Percentiles rank a stretch among this genome's conserved stretches.
Evolutionary conservation across 2,329 filamentous ascomycete species (phyloP).

Genomic region (Raffaelea arxii): DNA sequence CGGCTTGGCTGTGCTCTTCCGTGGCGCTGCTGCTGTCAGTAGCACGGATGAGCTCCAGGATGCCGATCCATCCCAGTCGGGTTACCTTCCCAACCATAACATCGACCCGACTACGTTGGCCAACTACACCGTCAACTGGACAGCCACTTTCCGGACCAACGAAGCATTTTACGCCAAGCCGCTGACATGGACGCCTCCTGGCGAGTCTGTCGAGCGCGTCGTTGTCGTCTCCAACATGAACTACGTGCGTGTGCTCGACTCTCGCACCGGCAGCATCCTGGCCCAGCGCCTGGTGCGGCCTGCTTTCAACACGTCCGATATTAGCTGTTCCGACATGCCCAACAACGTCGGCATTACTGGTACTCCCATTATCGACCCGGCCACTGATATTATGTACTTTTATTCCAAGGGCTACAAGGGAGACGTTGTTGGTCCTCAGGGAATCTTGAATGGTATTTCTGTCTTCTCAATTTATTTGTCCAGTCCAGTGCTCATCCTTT

Average conservation of each 20-base stretch:
- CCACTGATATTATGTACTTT: conserved; percentile 24
- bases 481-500: background rate
- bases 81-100: conserved; percentile 30
- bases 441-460: background rate
- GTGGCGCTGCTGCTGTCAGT: too few relatives aligned
- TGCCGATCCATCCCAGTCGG: conserved; percentile 22
- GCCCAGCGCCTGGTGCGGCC: conserved; percentile 25
- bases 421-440: conserved; percentile 11
- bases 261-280: conserved; percentile 28
- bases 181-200: conserved; percentile 30
- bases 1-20: too few relatives aligned
- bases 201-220: conserved; percentile 22
- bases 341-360: conserved; percentile 27
- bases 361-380: conserved; percentile 25
- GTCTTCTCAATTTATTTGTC: background rate
- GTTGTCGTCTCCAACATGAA: conserved; percentile 29
- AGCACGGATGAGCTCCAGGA: background rate
- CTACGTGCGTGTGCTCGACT: conserved; percentile 28
- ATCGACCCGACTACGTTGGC: conserved; percentile 26
- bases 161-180: conserved; percentile 32
- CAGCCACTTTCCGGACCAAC: conserved; percentile 18
- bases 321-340: conserved; percentile 29
- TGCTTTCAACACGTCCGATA: conserved; percentile 27
- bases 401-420: conserved; percentile 25
- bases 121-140: conserved; percentile 23